Evolutionary conservation across 805 yeast genomes (phyloP).

Genomic region (Wickerhamomyces ciferrii): DNA sequence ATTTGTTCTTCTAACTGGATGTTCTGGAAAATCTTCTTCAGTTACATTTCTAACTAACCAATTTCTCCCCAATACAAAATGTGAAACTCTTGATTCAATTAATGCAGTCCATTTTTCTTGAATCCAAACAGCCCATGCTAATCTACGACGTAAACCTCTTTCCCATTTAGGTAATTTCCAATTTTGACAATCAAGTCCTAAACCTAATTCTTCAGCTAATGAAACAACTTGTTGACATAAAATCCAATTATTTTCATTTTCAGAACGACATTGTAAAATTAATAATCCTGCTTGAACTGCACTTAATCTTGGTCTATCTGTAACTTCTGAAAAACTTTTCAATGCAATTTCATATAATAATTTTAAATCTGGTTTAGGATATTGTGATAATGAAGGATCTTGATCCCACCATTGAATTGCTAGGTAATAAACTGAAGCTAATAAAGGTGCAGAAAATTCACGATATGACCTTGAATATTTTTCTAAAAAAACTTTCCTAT

Average conservation of each 20-base stretch:
- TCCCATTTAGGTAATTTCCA: constrained; percentile 98
- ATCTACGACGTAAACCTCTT: constrained; percentile 74
- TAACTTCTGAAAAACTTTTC: constrained; percentile 60
- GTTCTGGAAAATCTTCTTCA: constrained; percentile 75
- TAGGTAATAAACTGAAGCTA: constrained; percentile 85
- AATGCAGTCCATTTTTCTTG: constrained; percentile 91
- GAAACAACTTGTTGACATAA: constrained; percentile 84
- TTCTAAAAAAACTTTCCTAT: constrained; percentile 86
- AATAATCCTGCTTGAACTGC: constrained; percentile 88
- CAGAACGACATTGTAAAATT: constrained; percentile 53
- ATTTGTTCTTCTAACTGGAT: constrained; percentile 29
- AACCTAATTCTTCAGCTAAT: constrained; percentile 83
- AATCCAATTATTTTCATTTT: constrained; percentile 75
- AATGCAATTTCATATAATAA: constrained; percentile 66
- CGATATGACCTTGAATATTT: constrained; percentile 88
- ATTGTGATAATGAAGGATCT: constrained; percentile 62
- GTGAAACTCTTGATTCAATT: constrained; percentile 81
- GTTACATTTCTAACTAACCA: constrained; percentile 74
- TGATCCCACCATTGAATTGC: constrained; percentile 93
- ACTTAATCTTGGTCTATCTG: constrained; percentile 83
- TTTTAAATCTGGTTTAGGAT: constrained; percentile 73
- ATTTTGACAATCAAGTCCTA: constrained; percentile 82
- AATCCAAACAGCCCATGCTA: constrained; percentile 94
- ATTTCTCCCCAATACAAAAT: constrained; percentile 60
- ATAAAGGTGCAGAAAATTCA: constrained; percentile 84